Percentiles rank a stretch among this genome's conserved stretches.
Conservation (phyloP, 192 early-diverging fungal species). For the Backusella mclennaniae region DNA sequence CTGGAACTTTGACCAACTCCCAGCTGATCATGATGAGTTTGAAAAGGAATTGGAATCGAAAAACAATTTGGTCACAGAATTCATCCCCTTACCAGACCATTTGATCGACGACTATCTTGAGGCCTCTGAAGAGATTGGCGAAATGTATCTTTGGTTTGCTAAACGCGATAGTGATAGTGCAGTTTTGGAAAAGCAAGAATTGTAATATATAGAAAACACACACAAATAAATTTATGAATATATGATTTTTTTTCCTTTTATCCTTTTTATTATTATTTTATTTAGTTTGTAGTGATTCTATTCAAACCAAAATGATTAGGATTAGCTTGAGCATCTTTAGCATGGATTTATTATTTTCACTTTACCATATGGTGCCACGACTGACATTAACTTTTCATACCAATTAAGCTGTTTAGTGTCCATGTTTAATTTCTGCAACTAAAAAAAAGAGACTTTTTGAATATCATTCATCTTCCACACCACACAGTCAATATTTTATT, state of each 20-base stretch:
- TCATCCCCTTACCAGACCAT: conserved; percentile 23
- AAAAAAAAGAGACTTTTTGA: background rate
- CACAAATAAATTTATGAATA: background rate
- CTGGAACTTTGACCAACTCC: conserved; percentile 31
- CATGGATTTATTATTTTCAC: background rate
- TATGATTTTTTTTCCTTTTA: background rate
- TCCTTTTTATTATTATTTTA: background rate
- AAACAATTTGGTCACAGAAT: conserved; percentile 27
- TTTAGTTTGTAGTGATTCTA: background rate
- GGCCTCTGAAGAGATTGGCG: conserved; percentile 22
- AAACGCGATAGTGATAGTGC: conserved; percentile 12
- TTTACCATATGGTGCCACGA: conserved; percentile 16
- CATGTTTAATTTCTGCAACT: conserved; percentile 2
- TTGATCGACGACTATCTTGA: conserved; percentile 29
- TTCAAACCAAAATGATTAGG: background rate
- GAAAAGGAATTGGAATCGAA: conserved; percentile 29
- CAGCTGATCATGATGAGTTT: conserved; percentile 32
- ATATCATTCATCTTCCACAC: background rate
- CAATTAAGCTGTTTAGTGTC: background rate
- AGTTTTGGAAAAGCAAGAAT: background rate
- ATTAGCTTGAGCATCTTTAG: background rate
- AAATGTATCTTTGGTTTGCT: conserved; percentile 39
- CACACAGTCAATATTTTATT: background rate
- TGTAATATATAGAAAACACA: conserved; percentile 3
- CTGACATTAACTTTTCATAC: background rate